A percentile compares a stretch with the other conserved stretches of the same genome.
These are phyloP conservation scores for Achaetomium macrosporum DNA, from an alignment of 2,329 filamentous ascomycete species.

Conservation along the genomic window DNA sequence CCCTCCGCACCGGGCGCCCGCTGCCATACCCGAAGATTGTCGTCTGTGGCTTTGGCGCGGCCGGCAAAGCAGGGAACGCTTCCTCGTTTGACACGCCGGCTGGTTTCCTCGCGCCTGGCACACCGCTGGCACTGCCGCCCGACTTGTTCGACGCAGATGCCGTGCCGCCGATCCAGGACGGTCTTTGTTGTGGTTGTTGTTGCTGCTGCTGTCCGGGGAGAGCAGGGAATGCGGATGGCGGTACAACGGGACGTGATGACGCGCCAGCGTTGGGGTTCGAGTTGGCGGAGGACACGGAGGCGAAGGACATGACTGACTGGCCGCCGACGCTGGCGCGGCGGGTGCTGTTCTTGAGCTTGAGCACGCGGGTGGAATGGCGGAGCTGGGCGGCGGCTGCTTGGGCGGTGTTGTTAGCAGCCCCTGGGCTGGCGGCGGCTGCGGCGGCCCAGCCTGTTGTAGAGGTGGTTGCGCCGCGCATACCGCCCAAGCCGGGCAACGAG, in stretches of 20 bases:
- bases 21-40: constrained; percentile 58
- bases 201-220: constrained; percentile 29
- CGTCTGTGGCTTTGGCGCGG: constrained; percentile 63
- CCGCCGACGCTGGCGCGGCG: constrained; percentile 34
- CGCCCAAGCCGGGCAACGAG: constrained; percentile 69
- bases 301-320: constrained; percentile 13
- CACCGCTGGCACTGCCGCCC: not conserved
- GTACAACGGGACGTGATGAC: not conserved
- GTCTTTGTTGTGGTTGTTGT: constrained; percentile 8
- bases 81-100: constrained; percentile 38
- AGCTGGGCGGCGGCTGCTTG: constrained; percentile 32
- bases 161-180: constrained; percentile 21
- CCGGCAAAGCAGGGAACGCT: constrained; percentile 76
- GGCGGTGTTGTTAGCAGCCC: constrained; percentile 52
- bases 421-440: constrained; percentile 44
- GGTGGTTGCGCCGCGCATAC: constrained; percentile 57
- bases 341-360: constrained; percentile 56
- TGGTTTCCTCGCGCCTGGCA: not conserved
- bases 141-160: too few relatives aligned
- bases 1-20: constrained; percentile 46
- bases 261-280: constrained; percentile 18
- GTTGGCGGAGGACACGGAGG: constrained; percentile 15
- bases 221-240: constrained; percentile 40
- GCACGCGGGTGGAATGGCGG: constrained; percentile 48
- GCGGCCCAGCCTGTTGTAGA: constrained; percentile 53